These are phyloP conservation scores for Meyerozyma guilliermondii DNA, from an alignment of 1,139 yeast species.

Conservation along the genomic window DNA sequence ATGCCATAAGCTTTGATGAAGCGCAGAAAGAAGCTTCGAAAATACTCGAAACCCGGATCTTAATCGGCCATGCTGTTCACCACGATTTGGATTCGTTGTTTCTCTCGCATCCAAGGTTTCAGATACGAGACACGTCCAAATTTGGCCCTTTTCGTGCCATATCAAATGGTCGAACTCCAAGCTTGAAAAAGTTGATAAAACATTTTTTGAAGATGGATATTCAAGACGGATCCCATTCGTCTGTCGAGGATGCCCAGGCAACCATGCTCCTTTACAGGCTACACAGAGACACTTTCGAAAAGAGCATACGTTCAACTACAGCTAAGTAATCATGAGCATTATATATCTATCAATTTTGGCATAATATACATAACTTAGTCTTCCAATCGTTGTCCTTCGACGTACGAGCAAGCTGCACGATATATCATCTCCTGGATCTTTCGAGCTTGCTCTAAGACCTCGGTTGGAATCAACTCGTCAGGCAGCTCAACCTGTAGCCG, in stretches of 20 bases:
- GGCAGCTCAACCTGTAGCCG: slow-evolving; percentile 11
- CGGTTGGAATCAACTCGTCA: slow-evolving; percentile 7
- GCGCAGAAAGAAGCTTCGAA: slow-evolving; percentile 58
- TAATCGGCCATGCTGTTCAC: slow-evolving; percentile 83
- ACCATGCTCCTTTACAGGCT: slow-evolving; percentile 73
- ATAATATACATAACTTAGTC: slow-evolving; percentile 13
- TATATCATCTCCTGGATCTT: slow-evolving; percentile 31
- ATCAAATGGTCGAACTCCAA: slow-evolving; percentile 65
- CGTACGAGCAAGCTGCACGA: slow-evolving; percentile 34
- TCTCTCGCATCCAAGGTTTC: slow-evolving; percentile 59
- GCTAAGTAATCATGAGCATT: not conserved
- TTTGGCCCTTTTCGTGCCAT: slow-evolving; percentile 54
- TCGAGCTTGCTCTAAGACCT: slow-evolving; percentile 5
- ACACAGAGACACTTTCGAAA: slow-evolving; percentile 59
- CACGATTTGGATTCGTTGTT: slow-evolving; percentile 70
- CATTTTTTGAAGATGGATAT: slow-evolving; percentile 57
- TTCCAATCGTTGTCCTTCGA: slow-evolving; percentile 35
- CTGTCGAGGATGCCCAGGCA: slow-evolving; percentile 87
- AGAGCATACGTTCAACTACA: slow-evolving; percentile 2
- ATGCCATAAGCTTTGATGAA: slow-evolving; percentile 59
- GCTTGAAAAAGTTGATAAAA: slow-evolving; percentile 59
- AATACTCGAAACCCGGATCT: slow-evolving; percentile 44
- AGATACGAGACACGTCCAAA: slow-evolving; percentile 71
- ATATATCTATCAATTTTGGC: not conserved
- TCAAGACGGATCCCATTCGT: slow-evolving; percentile 75